Evolutionary conservation across 1,284 basidiomycete species (phyloP).

Genomic region (Irpex rosettiformis): DNA sequence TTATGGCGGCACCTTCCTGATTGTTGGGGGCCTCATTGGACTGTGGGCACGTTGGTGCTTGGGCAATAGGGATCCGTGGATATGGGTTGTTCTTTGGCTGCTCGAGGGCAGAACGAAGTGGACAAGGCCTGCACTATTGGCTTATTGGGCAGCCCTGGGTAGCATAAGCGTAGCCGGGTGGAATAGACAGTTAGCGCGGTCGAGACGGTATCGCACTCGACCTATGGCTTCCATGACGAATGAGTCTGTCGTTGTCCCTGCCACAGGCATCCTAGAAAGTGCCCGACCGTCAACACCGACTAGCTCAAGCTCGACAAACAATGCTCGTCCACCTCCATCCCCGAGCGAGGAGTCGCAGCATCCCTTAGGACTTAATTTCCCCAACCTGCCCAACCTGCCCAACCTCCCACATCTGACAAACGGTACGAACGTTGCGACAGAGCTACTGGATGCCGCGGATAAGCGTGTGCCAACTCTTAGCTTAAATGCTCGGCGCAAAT

Average conservation of each 20-base stretch:
- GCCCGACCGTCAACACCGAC: slow-evolving; percentile 2
- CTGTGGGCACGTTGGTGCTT: slow-evolving; percentile 92
- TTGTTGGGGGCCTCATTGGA: slow-evolving; percentile 86
- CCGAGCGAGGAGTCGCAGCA: slow-evolving; percentile 23
- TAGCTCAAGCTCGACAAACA: slow-evolving; percentile 18
- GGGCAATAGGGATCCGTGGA: slow-evolving; percentile 82
- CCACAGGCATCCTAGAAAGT: slow-evolving; percentile 13
- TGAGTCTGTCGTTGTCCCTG: slow-evolving; percentile 15
- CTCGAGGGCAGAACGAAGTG: slow-evolving; percentile 75
- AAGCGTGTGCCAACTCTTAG: slow-evolving; percentile 87
- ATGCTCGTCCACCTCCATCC: slow-evolving; percentile 24
- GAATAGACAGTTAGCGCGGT: slow-evolving; percentile 83
- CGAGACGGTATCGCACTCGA: slow-evolving; percentile 60
- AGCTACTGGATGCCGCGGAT: slow-evolving; percentile 83
- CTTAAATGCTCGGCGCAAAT: slow-evolving; percentile 94
- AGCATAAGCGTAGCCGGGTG: slow-evolving; percentile 88
- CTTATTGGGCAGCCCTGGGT: slow-evolving; percentile 84
- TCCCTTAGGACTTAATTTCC: slow-evolving; percentile 44
- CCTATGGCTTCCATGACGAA: slow-evolving; percentile 26
- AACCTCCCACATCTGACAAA: slow-evolving; percentile 29
- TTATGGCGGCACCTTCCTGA: slow-evolving; percentile 74
- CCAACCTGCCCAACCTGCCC: slow-evolving; percentile 43
- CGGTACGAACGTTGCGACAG: slow-evolving; percentile 68
- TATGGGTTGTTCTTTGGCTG: slow-evolving; percentile 79
- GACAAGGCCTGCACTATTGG: slow-evolving; percentile 79